Conservation (phyloP, 371 early-diverging fungal species). For the Syncephalastrum monosporum region DNA sequence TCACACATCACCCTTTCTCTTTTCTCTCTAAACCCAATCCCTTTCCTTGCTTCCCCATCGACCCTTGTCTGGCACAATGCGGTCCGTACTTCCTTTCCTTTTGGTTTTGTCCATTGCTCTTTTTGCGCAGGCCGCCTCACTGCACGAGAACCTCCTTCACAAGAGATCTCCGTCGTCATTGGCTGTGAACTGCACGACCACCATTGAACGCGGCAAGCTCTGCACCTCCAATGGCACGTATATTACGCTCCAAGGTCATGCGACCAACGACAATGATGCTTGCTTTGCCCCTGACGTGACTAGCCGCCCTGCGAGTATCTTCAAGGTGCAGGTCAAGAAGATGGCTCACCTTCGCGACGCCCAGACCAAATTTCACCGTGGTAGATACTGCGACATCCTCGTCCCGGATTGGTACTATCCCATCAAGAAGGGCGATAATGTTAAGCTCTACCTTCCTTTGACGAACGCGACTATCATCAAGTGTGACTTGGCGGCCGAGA, state of each 20-base stretch:
- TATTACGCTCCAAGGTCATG: slow-evolving; percentile 11
- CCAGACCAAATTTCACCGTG: slow-evolving; percentile 4
- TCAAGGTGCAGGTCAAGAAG: slow-evolving; percentile 6
- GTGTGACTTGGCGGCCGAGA: slow-evolving; percentile 6
- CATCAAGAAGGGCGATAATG: slow-evolving; percentile 4
- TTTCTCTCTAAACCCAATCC: too few relatives aligned
- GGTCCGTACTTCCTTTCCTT: too few relatives aligned
- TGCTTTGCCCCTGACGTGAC: slow-evolving; percentile 5
- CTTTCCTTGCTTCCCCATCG: too few relatives aligned
- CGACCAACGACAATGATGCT: slow-evolving; percentile 3
- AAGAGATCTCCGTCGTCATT: neutral
- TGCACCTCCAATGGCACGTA: slow-evolving; percentile 6
- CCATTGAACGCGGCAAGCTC: slow-evolving; percentile 9
- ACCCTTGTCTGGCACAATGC: too few relatives aligned
- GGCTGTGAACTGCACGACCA: slow-evolving; percentile 8
- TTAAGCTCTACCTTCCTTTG: slow-evolving; percentile 15
- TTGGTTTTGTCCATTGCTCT: too few relatives aligned
- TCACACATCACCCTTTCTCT: too few relatives aligned
- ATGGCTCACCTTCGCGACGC: slow-evolving; percentile 10
- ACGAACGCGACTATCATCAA: slow-evolving; percentile 7
- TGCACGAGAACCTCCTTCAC: too few relatives aligned
- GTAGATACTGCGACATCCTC: slow-evolving; percentile 13
- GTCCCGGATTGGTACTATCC: slow-evolving; percentile 12
- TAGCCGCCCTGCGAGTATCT: slow-evolving; percentile 11
- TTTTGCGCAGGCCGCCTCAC: too few relatives aligned